Evolutionary conservation across 768 basidiomycete genomes (phyloP).

Genomic region (Rubroboletus pulcherrimus): DNA sequence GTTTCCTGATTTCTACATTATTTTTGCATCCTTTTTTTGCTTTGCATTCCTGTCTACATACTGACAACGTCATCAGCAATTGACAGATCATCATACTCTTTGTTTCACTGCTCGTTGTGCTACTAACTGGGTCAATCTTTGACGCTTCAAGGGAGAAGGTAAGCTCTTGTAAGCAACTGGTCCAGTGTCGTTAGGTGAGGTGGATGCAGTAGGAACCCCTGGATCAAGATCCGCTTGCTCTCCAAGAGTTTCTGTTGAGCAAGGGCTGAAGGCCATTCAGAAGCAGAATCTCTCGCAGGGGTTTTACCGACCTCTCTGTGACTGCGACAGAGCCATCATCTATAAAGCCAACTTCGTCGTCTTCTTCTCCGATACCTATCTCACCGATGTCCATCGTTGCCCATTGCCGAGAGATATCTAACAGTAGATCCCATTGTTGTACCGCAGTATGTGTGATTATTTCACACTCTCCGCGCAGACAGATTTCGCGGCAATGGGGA

Average conservation of each 20-base stretch:
- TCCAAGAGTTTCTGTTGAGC: background rate
- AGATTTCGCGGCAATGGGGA: slow-evolving; percentile 18
- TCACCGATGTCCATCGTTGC: slow-evolving; percentile 6
- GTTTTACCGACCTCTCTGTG: slow-evolving; percentile 11
- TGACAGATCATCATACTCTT: slow-evolving; percentile 11
- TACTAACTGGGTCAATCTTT: slow-evolving; percentile 15
- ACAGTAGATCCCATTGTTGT: slow-evolving; percentile 19
- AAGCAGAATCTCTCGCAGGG: background rate
- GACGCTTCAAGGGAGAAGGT: slow-evolving; percentile 20
- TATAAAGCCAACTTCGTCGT: slow-evolving; percentile 4
- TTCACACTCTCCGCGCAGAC: slow-evolving; percentile 13
- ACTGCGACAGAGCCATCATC: background rate
- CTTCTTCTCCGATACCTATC: slow-evolving; percentile 6
- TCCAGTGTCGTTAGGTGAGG: background rate
- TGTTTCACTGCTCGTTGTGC: slow-evolving; percentile 9
- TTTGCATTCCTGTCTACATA: slow-evolving; percentile 21
- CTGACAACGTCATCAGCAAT: slow-evolving; percentile 15
- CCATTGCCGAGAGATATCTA: slow-evolving; percentile 20
- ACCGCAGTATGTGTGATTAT: slow-evolving; percentile 12
- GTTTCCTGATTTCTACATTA: slow-evolving; percentile 19
- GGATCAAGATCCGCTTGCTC: slow-evolving; percentile 3
- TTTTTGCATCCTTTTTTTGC: slow-evolving; percentile 17
- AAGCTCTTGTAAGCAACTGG: slow-evolving; percentile 16
- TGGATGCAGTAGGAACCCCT: background rate
- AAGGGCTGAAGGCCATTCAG: slow-evolving; percentile 6